Evolutionary conservation across 345 rosid species (phyloP), one percentile per base, ranked within the genome.

Genomic region (Theobroma cacao): DNA sequence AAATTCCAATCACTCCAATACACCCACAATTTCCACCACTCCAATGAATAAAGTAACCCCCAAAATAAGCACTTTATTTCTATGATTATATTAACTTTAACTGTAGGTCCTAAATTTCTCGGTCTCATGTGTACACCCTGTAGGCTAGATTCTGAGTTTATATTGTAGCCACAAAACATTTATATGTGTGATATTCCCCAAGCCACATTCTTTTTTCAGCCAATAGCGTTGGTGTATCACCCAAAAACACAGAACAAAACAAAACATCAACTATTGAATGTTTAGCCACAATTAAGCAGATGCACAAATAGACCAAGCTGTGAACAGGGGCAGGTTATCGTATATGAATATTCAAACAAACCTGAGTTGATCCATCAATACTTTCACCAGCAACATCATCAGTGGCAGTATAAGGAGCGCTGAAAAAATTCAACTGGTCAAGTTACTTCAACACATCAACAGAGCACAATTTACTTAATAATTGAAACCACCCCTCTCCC

Each of bases 361-460:
- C 98, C 87, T 88, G 91, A 81, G 83, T 84, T 72, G 84, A 84
- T 77, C 85, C 85, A 48, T 78, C 83, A 80, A 77, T 82, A 55
- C 50, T 87, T 81, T 80, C 82, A 61, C 83, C 88, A 84, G 85
- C 40, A 82, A 80, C 79, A 65, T 78, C 86, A 79, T 83, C 87
- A 74, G 48, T 12, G 22, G 61, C 58, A 48, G 34, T 31, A 77
- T 45, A 59, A 79, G 89, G 55, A 76, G 36, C 80, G 76, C 97
- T 93, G 91, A 79, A 83, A 85, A 36, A 77, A 87, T 79, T 41
- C 66, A 82, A 72, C 34, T 59, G 24, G 50, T 28, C 55, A 74
- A 74, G 76, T 78, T 77, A 77, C 34, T 77, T 72, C 34, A 69
- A 76, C 24, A 63, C 33, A 77, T 47, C 45, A 80, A 47, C 40